Evolutionary conservation across 1,139 yeast species (phyloP), one percentile per base, ranked within the genome.

Genomic region (Blastobotrys aristatus): DNA sequence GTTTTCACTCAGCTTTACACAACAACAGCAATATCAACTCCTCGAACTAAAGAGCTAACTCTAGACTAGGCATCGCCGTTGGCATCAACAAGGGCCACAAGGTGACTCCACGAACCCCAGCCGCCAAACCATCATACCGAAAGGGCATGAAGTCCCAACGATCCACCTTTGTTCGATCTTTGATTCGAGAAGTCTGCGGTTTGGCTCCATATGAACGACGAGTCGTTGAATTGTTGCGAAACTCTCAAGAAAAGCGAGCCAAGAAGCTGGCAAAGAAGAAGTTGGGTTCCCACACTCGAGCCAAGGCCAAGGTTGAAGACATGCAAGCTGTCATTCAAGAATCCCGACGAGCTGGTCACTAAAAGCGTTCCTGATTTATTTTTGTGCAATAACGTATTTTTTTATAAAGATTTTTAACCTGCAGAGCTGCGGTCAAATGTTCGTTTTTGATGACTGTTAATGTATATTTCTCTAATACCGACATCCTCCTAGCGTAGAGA

Each of bases 221-320:
- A 81, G 84, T 92, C 74, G 85, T 94, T 71, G 99, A 94, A 79
- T 83, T 94, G 79, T 82, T 94, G 85, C 92, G 98, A 84, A 94
- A 94, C 81, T 92, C 97, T 72, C 96, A 96, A 84, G 99, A 94
- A 80, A 94, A 94, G 95, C 94, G 98, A 82, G 98, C 99, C 67
- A 88, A 94, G 87, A 94, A 94, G 89, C 90, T 94, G 73, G 97
- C 97, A 65, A 94, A 94, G 94, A 92, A 88, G 96, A 92, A 96
- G 92, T 88, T 94, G 74, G 99, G 99, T 78, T 89, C 98, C 69
- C 95, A 90, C 85, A 85, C 84, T 81, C 94, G 99, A 84, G 97
- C 98, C 70, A 87, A 88, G 84, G 94, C 87, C 74, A 94, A 94
- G 89, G 95, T 92, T 75, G 98, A 94, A 80, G 96, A 90, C 78